These are phyloP conservation scores for Zelopaecilomyces penicillatus DNA, from an alignment of 2,329 filamentous ascomycete species.

Conservation along the genomic window DNA sequence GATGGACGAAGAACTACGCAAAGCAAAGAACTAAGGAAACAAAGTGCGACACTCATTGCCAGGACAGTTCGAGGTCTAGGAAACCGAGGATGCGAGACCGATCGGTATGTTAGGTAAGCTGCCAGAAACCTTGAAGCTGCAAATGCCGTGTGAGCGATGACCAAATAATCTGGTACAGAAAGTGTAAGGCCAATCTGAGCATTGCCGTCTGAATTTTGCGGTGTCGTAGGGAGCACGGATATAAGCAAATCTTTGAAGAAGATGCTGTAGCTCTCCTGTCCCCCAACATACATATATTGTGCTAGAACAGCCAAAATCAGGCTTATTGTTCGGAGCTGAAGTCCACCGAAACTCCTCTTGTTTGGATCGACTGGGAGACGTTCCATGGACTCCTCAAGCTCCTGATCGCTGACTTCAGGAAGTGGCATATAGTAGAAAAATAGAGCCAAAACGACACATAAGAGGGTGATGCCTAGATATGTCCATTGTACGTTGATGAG, in stretches of 20 bases:
- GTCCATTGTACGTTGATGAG: slow-evolving; percentile 76
- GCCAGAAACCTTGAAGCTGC: slow-evolving; percentile 65
- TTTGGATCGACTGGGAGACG: slow-evolving; percentile 41
- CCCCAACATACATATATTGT: slow-evolving; percentile 72
- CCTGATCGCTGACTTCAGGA: slow-evolving; percentile 50
- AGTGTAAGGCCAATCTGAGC: slow-evolving; percentile 39
- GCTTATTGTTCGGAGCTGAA: slow-evolving; percentile 46
- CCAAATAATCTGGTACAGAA: slow-evolving; percentile 56
- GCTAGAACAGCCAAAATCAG: slow-evolving; percentile 65
- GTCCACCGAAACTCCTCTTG: slow-evolving; percentile 39
- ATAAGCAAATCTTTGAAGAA: slow-evolving; percentile 48
- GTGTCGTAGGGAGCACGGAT: slow-evolving; percentile 26
- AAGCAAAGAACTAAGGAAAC: slow-evolving; percentile 48
- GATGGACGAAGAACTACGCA: slow-evolving; percentile 35
- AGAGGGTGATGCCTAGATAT: slow-evolving; percentile 70
- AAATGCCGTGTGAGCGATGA: slow-evolving; percentile 65
- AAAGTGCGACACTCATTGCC: slow-evolving; percentile 49
- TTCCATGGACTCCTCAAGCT: slow-evolving; percentile 41
- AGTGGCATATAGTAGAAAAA: slow-evolving; percentile 63
- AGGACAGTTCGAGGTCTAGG: slow-evolving; percentile 65
- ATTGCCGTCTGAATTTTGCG: slow-evolving; percentile 13
- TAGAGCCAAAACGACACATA: slow-evolving; percentile 61
- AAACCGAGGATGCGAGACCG: slow-evolving; percentile 37
- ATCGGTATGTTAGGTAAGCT: slow-evolving; percentile 53
- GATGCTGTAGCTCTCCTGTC: slow-evolving; percentile 58